Evolutionary conservation across 2,329 filamentous ascomycete genomes (phyloP), one percentile per base, ranked within the genome.

Genomic region (Fusarium agapanthi): DNA sequence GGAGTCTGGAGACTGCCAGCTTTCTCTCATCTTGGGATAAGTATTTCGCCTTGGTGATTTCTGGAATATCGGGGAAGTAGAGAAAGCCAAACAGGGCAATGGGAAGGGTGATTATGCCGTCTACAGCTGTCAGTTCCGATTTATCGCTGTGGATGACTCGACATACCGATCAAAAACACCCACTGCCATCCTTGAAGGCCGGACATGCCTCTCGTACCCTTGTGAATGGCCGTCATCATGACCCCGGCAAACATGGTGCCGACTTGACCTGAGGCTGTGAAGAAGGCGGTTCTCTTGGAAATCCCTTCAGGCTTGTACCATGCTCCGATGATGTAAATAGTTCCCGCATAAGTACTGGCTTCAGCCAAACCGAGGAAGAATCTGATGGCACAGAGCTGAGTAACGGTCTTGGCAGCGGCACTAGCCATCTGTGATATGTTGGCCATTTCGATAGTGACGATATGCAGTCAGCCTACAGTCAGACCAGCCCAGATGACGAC

Each of bases 211-310:
- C 86, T 74, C 65, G 79, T 76, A 3, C 63, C 61, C 44, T 65
- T 69, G 7, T 78, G 68, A 7, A 78, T 78, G 1, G 85, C 86
- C 0, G 86, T 86, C 76, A 89, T 88, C 69, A 90, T 85, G 54
- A 88, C 87, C 0, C 88, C 89, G 4, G 85, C 85, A 61, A 90
- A 89, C 84, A 90, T 88, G 0, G 84, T 88, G 0, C 88, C 88
- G 0, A 86, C 86, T 6, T 89, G 83, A 1, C 88, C 88, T 10
- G 86, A 86, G 3, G 86, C 84, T 10, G 87, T 89, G 75, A 91
- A 91, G 22, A 91, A 84, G 15, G 87, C 88, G 5, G 84, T 87
- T 3, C 89, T 84, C 74, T 90, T 91, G 1, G 87, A 87, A 0
- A 91, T 85, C 66, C 90, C 89, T 15, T 83, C 80, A 1, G 84